Evolutionary conservation across 768 basidiomycete genomes (phyloP), one percentile per base, ranked within the genome.

Genomic region (Pisolithus microcarpus): DNA sequence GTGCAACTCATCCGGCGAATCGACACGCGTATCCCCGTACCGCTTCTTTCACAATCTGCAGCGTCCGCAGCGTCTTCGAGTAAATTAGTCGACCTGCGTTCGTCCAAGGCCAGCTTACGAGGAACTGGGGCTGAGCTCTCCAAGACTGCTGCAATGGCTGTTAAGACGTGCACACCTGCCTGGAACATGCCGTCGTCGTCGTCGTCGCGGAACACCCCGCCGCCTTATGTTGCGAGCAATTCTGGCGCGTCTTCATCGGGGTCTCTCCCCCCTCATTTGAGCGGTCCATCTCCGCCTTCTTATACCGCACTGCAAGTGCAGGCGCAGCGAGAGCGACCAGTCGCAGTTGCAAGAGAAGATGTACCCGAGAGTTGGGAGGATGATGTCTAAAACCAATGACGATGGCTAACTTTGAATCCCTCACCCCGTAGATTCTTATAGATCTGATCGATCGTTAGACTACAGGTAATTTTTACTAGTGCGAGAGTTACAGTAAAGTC

Each of bases 1-100:
- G 85, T 95, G 1, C 86, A 91, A 62, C 78, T 96, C 44, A 72
- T 90, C 46, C 77, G 88, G 30, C 78, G 91, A 13, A 67, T 93
- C 43, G 93, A 96, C 63, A 85, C 91, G 0, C 81, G 89, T 21
- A 69, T 90, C 5, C 92, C 93, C 0, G 63, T 58, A 1, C 88
- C 88, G 1, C 69, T 84, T 3, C 75, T 96, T 23, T 6, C 89
- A 1, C 60, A 65, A 58, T 62, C 75, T 42, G 55, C 70, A 1
- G 59, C 66, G 34, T 55, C 67, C 58, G 3, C 62, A 69, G 16
- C 62, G 1, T 58, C 71, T 18, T 74, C 67, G 5, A 85, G 87
- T 0, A 84, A 79, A 59, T 15, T 87, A 6, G 71, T 76, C 0
- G 81, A 85, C 60, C 57, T 85, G 45, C 74, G 79, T 39, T 65